Evolutionary conservation across 2,329 filamentous ascomycete genomes (phyloP).

Genomic region (Phaeosphaeria sp.): DNA sequence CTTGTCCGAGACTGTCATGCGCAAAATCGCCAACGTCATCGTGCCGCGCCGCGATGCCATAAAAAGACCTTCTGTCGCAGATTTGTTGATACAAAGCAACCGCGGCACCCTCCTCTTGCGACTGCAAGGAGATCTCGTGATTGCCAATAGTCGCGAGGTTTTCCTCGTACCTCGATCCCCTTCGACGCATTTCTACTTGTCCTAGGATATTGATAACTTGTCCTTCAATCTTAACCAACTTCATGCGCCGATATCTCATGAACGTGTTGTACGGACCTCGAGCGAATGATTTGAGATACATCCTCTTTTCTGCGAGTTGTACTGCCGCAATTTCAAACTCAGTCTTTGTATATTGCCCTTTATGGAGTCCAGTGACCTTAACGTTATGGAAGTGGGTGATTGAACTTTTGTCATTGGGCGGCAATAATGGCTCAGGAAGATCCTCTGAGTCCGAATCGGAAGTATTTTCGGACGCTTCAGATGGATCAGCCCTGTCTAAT

Average conservation of each 20-base stretch:
- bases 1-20: not conserved
- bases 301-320: not conserved
- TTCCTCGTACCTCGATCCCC: no score
- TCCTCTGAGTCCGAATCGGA: no score
- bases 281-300: not conserved
- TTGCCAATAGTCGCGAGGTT: no score
- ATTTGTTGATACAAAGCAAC: not conserved
- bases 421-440: no score
- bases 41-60: not conserved
- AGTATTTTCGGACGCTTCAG: no score
- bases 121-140: not conserved
- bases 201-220: no score
- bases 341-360: not conserved
- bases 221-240: no score
- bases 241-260: no score
- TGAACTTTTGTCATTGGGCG: not conserved
- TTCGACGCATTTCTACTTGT: no score
- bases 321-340: not conserved
- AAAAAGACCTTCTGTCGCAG: not conserved
- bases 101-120: not conserved
- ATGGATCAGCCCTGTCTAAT: no score
- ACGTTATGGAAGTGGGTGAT: not conserved
- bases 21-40: not conserved
- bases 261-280: no score
- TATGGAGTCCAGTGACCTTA: not conserved